Conservation (phyloP, 2,329 filamentous ascomycete species). For the Paradendryphiella salina region DNA sequence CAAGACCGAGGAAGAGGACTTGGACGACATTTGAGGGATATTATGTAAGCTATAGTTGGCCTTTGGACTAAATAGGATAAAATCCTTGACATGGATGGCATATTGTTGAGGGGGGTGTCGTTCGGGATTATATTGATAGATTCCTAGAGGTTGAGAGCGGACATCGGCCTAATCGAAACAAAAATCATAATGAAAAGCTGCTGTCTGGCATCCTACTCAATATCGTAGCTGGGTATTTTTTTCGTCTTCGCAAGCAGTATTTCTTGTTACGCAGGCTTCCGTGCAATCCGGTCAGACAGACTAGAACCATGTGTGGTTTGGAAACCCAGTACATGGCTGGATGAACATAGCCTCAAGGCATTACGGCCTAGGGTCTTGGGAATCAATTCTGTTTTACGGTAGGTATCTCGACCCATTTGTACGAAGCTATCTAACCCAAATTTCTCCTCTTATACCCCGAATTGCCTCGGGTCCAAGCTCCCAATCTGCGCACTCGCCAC, state of each 20-base stretch:
- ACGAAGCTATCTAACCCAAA: too few relatives aligned
- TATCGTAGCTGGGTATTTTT: neutral
- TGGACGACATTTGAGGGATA: constrained; percentile 42
- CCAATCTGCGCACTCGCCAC: constrained; percentile 49
- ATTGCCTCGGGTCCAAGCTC: constrained; percentile 49
- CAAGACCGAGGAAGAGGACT: constrained; percentile 36
- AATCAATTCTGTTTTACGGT: too few relatives aligned
- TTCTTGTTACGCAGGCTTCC: too few relatives aligned
- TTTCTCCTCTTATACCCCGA: constrained; percentile 12
- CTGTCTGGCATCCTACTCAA: neutral
- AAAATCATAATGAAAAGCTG: neutral
- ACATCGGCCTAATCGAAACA: neutral
- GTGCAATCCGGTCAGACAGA: too few relatives aligned
- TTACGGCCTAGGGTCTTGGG: too few relatives aligned
- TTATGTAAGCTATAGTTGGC: neutral
- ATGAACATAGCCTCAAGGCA: too few relatives aligned
- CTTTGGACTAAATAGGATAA: constrained; percentile 1
- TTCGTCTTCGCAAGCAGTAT: too few relatives aligned
- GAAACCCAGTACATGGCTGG: too few relatives aligned
- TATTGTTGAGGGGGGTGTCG: neutral
- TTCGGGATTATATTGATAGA: constrained; percentile 1
- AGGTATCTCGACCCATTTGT: too few relatives aligned
- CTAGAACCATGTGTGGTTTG: too few relatives aligned
- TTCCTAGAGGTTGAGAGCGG: constrained; percentile 4
- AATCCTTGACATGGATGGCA: neutral